These are phyloP conservation scores for Thermomucor indicae-seudaticae DNA, from an alignment of 371 early-diverging fungal species.

Conservation along the genomic window DNA sequence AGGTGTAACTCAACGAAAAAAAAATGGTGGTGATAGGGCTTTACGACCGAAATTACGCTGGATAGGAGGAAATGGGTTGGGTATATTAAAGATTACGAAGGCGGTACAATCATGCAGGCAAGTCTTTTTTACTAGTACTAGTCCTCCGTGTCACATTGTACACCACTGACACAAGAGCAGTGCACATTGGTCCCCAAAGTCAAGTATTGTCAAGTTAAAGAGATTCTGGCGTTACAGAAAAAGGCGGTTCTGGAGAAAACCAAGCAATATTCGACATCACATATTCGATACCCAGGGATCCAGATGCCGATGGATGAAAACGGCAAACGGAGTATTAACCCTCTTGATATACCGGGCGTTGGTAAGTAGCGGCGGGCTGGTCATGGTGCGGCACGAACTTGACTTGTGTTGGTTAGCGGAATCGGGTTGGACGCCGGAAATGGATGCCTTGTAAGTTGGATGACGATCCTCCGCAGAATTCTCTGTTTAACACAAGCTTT, in stretches of 20 bases:
- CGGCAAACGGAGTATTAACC: constrained; percentile 43
- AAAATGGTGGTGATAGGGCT: constrained; percentile 65
- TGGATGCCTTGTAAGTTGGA: constrained; percentile 57
- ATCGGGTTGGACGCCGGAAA: constrained; percentile 90
- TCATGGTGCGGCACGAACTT: too few species aligned
- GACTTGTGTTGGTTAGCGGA: constrained; percentile 49
- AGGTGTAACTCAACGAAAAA: too few species aligned
- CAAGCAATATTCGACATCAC: constrained; percentile 64
- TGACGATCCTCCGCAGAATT: background rate
- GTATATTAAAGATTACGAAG: constrained; percentile 99
- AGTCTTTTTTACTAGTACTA: constrained; percentile 6
- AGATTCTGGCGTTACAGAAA: constrained; percentile 64
- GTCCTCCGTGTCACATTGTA: too few species aligned
- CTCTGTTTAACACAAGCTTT: background rate
- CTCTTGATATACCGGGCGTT: constrained; percentile 68
- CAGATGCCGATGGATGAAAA: constrained; percentile 59
- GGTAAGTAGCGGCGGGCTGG: constrained; percentile 41
- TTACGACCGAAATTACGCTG: constrained; percentile 93
- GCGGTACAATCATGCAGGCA: constrained; percentile 98
- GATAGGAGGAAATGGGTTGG: constrained; percentile 96
- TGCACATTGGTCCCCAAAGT: constrained; percentile 61
- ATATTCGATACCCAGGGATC: constrained; percentile 79
- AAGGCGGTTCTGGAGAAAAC: constrained; percentile 83
- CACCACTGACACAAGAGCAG: too few species aligned
- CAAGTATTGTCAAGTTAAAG: constrained; percentile 49